Evolutionary conservation across 2,329 filamentous ascomycete genomes (phyloP), one percentile per base, ranked within the genome.

Genomic region (Colletotrichum sp.): DNA sequence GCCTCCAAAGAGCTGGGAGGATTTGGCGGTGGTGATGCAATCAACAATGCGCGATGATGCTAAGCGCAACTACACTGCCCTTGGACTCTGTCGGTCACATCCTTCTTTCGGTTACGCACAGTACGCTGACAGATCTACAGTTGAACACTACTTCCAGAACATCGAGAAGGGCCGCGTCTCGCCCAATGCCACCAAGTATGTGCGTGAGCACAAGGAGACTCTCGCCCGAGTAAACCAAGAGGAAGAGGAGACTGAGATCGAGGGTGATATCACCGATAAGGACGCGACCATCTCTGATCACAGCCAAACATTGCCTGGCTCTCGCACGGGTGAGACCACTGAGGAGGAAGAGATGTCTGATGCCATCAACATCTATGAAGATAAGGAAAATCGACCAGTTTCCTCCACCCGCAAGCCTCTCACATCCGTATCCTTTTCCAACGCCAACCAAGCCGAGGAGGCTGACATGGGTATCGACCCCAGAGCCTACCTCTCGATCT

Each of bases 81-180:
- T 84, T 4, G 85, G 86, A 82, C 81, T 87, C 34, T 85, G 86
- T 88, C 80, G 82, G 86, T 81, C 66, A 36, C 11, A 5, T 6
- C 9, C 11, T 4, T 25, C 29, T 36, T 16, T 27, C 30, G 13
- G 2, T 11, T 13, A 19, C 65, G 59, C n/a, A 73, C 69, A 59
- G 62, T 12, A 73, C 70, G 62, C 66, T 57, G 15, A 55, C 64
- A 34, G 19, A 7, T 8, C 16, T 19, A 13, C 70, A 88, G 87
- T 86, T 57, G 87, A 88, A 78, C 87, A 88, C 64, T 87, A 85
- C 71, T 88, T 87, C 73, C 85, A 87, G 76, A 88, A 88, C 75
- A 79, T 85, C 29, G 83, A 84, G n/a, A 83, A 81, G 13, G 78
- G 83, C 4, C 81, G 83, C 30, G 79, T 79, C 27, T 88, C 87